Base-by-base conservation (phyloP, 2,329 filamentous ascomycete genomes). In the Ilyonectria robusta region DNA sequence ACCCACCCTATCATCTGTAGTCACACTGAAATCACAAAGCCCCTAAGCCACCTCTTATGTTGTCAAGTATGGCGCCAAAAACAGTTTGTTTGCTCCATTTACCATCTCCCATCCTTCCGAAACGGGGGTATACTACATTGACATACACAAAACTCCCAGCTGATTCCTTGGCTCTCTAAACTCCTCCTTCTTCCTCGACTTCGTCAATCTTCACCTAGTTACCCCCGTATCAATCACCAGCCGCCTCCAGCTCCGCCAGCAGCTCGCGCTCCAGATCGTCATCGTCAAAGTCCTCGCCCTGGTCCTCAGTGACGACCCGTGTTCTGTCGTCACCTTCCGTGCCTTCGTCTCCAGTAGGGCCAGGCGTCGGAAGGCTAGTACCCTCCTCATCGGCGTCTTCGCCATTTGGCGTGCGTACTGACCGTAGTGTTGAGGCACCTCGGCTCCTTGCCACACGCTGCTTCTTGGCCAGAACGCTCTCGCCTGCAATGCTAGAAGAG, bases 261-360 rank as follows among this genome's bases (percentile, higher is more conserved):
- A 92, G 83, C 72, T 91, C 89, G 42, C 88, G 87, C 78, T 91
- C 91, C 56, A 91, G 79, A 72, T 91, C 89, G 60, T 87, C 86
- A 10, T 88, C 86, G 50, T 85, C 84, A 57, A 83, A 80, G 47
- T 84, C 84, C n/a, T 79, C 78, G 8, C 78, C 77, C 46, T 78
- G 76, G n/a, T 31, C 21, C 9, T 78, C 77, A 8, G 55, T 37
- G 35, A 70, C 65, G 19, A 65, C 77, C 26, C 74, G 70, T 10
- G 54, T 73, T 71, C 51, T 78, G 8, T 80, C 78, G 15, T 79
- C 78, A 15, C 73, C 69, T 33, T 68, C 77, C 70, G 47, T 78
- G 74, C 57, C 79, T 23, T 81, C 80, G 19, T 78, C 78, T 19
- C 68, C 77, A 69, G 56, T 84, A 29, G 78, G 79, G 1, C 79